Evolutionary conservation across 768 basidiomycete genomes (phyloP), one percentile per base, ranked within the genome.

Genomic region (Cantharellus anzutake): DNA sequence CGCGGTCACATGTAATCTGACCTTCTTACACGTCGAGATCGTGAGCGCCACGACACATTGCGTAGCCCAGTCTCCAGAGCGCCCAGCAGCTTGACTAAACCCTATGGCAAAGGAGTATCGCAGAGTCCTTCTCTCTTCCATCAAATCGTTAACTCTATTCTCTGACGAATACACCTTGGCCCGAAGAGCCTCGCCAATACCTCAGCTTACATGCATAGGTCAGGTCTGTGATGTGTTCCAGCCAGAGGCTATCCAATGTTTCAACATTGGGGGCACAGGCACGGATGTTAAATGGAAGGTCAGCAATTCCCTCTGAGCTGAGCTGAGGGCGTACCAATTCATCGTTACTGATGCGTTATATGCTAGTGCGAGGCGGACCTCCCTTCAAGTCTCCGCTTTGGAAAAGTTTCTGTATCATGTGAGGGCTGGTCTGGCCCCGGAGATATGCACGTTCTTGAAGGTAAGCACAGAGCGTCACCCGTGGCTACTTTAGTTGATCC

Each of bases 251-350:
- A 83, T 97, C 41, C 81, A 86, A 64, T 97, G 93, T 70, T 73
- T 73, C 59, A 93, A 84, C 63, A 73, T 84, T 16, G 88, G 92
- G 42, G 86, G 86, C 2, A 71, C 72, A 61, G 90, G 86, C 3
- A 74, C 78, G 1, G 86, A 87, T 5, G 81, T 93, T 2, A 90
- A 94, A 66, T 97, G 93, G 93, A 88, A 86, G 78, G 87, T 83
- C 65, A 38, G 52, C 35, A 55, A 55, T 55, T 55, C 38, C 38
- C 14, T 11, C 35, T 48, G 44, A 11, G 44, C 44, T 29, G 11
- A 48, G 11, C 29, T 48, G 11, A 11, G 29, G 11, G 44, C 20
- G 44, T 48, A 11, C 11, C 44, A 48, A 48, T 48, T 48, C 44
- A 48, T 48, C 44, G 44, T 48, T 48, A 11, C 29, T 11, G 1